Evolutionary conservation across 140 eudicot genomes (phyloP).

Genomic region (Oenanthe javanica): DNA sequence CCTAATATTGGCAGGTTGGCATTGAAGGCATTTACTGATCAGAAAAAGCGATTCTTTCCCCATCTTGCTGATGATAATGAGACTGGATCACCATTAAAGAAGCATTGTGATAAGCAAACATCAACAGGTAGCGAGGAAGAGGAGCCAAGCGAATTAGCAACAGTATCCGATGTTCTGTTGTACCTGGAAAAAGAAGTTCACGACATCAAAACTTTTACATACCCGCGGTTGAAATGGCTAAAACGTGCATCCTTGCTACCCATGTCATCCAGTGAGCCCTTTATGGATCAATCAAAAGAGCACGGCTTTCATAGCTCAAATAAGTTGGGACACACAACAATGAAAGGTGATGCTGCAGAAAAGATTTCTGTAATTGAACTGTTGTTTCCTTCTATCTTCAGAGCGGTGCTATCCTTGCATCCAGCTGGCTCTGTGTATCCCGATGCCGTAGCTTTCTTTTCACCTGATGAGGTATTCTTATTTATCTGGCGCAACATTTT

Average conservation of each 20-base stretch:
- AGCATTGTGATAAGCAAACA: constrained; percentile 42
- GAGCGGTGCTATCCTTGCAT: constrained; percentile 81
- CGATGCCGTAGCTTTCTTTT: constrained; percentile 93
- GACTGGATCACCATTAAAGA: constrained; percentile 43
- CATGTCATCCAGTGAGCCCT: constrained; percentile 39
- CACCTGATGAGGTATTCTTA: constrained; percentile 92
- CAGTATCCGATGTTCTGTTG: constrained; percentile 48
- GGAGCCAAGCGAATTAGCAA: constrained; percentile 44
- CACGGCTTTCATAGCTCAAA: constrained; percentile 43
- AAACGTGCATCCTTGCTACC: constrained; percentile 65
- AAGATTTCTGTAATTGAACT: constrained; percentile 79
- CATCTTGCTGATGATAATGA: constrained; percentile 55
- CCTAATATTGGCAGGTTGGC: constrained; percentile 55
- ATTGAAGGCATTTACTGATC: constrained; percentile 93
- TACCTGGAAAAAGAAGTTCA: constrained; percentile 62
- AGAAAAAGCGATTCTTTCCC: constrained; percentile 77
- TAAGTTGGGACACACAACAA: constrained; percentile 46
- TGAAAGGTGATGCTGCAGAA: constrained; percentile 29
- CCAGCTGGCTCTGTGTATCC: constrained; percentile 86
- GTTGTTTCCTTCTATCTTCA: constrained; percentile 63
- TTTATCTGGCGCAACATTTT: neutral
- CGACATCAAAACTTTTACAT: constrained; percentile 54
- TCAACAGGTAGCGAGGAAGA: constrained; percentile 40
- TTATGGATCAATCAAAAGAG: constrained; percentile 44
- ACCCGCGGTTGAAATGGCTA: constrained; percentile 72